Conservation (phyloP, 2,329 filamentous ascomycete genomes). For the Nemania sp. region DNA sequence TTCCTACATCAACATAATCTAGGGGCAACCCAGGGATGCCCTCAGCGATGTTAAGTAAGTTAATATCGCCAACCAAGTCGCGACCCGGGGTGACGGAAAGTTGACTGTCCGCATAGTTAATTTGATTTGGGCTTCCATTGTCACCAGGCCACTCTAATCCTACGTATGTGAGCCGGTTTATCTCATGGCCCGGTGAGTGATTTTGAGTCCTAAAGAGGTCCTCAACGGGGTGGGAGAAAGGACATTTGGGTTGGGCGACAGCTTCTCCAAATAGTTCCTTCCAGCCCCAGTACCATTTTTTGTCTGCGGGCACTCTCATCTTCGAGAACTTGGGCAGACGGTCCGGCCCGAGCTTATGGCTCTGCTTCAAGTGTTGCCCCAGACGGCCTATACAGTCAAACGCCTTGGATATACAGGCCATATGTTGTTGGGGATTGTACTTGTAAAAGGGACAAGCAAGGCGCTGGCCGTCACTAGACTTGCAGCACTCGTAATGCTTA, state of each 20-base stretch:
- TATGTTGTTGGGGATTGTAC: constrained; percentile 16
- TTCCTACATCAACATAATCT: not conserved
- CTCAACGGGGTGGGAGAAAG: constrained; percentile 26
- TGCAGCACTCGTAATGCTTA: constrained; percentile 5
- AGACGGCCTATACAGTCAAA: constrained; percentile 23
- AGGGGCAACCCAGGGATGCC: not conserved
- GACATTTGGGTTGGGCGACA: constrained; percentile 14
- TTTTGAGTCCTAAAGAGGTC: constrained; percentile 4
- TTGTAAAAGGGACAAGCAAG: constrained; percentile 34
- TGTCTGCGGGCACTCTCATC: constrained; percentile 1
- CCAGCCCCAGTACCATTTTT: constrained; percentile 35
- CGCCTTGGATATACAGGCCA: constrained; percentile 5
- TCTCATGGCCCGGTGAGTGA: not conserved
- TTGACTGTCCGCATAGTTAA: not conserved
- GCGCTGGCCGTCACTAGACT: not conserved
- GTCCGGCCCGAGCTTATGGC: constrained; percentile 20
- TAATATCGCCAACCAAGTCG: not conserved
- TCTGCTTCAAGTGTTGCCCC: constrained; percentile 17
- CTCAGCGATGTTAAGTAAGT: not conserved
- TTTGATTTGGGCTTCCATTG: not conserved
- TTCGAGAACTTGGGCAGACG: constrained; percentile 21
- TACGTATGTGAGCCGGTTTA: not conserved
- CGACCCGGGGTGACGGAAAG: not conserved
- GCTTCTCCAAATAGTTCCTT: constrained; percentile 27
- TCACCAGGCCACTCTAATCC: not conserved